Conservation (phyloP, 108 stramenopile species). For the Conticribra weissflogii region DNA sequence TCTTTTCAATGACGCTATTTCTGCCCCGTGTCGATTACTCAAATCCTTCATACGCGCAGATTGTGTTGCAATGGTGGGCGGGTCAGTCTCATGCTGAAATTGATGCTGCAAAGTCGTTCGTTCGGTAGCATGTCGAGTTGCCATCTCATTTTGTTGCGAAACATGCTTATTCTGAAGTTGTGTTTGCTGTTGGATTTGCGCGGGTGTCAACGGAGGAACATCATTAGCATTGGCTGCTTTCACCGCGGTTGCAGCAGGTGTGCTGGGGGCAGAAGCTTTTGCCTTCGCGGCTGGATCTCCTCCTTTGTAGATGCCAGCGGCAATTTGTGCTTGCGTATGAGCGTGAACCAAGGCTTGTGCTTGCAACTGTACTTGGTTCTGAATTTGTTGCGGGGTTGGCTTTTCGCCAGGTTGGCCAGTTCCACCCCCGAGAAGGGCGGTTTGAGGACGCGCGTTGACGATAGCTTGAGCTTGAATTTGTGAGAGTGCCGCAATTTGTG, state of each 20-base stretch:
- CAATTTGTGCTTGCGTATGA: constrained; percentile 85
- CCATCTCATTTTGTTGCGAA: neutral
- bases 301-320: constrained; percentile 79
- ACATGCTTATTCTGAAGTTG: constrained; percentile 7
- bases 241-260: constrained; percentile 9
- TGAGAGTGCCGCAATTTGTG: constrained; percentile 71
- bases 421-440: constrained; percentile 33
- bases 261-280: constrained; percentile 17
- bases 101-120: constrained; percentile 1
- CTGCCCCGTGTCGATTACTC: neutral
- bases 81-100: constrained; percentile 18
- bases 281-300: constrained; percentile 41
- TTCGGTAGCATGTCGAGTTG: constrained; percentile 9
- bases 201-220: neutral
- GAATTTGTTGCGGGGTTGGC: constrained; percentile 72
- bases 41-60: constrained; percentile 10
- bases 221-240: constrained; percentile 3
- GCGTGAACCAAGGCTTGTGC: constrained; percentile 80
- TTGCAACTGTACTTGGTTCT: constrained; percentile 85
- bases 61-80: constrained; percentile 7
- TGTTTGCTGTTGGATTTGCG: constrained; percentile 21
- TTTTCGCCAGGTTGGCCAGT: constrained; percentile 26
- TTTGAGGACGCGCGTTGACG: constrained; percentile 78
- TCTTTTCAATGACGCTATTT: neutral
- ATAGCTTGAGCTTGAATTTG: constrained; percentile 90